Evolutionary conservation across 169 alveolate species (phyloP).

Genomic region (Cryptosporidium ubiquitum): DNA sequence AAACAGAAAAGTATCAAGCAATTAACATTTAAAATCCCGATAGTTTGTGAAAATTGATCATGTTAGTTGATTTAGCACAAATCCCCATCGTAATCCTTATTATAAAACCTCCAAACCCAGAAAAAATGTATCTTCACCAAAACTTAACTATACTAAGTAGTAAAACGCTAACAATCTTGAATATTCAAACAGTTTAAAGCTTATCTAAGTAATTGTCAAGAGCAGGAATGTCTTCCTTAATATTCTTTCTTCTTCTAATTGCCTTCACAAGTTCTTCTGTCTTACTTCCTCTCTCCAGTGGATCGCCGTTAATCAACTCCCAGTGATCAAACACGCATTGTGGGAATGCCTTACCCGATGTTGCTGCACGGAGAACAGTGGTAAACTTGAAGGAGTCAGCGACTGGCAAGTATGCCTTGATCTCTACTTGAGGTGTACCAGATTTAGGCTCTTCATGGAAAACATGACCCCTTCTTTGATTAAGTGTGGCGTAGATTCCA

Average conservation of each 20-base stretch:
- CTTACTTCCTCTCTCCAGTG: conserved; percentile 97
- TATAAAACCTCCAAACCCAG: neutral
- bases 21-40: neutral
- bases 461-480: conserved; percentile 98
- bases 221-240: conserved; percentile 96
- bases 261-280: conserved; percentile 91
- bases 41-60: no score
- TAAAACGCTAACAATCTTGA: conserved; percentile 17
- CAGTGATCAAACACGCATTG: conserved; percentile 99
- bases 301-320: conserved; percentile 96
- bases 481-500: conserved; percentile 96
- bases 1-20: neutral
- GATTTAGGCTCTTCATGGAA: conserved; percentile 96
- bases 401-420: conserved; percentile 98
- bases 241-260: conserved; percentile 98
- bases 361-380: conserved; percentile 97
- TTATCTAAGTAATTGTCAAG: conserved; percentile 96
- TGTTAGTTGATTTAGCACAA: no score
- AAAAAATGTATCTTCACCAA: neutral
- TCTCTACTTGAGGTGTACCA: conserved; percentile 97
- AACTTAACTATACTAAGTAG: conserved; percentile 6
- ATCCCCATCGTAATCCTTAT: neutral
- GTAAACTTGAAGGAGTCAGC: conserved; percentile 99
- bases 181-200: conserved; percentile 84
- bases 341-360: conserved; percentile 99